Percentiles rank a stretch among this genome's conserved stretches.
Evolutionary conservation across 108 stramenopile genomes (phyloP).

Genomic region (Skeletonema tropicum): DNA sequence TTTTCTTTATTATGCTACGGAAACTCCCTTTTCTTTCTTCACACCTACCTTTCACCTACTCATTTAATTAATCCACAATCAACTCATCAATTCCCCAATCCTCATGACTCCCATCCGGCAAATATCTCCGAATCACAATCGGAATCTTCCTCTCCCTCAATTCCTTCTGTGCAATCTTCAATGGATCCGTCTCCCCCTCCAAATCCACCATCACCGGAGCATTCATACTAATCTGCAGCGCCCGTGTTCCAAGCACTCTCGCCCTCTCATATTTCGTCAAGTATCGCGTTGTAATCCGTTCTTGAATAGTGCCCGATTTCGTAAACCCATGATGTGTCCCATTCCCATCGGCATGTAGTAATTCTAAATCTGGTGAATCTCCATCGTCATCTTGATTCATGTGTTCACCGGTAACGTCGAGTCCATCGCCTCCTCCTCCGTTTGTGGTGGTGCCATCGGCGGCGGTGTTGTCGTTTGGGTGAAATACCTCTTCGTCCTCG

Average conservation of each 20-base stretch:
- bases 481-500: conserved; percentile 57
- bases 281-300: conserved; percentile 92
- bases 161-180: conserved; percentile 98
- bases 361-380: conserved; percentile 53
- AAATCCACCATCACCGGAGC: conserved; percentile 99
- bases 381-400: conserved; percentile 39
- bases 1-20: not conserved
- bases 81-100: conserved; percentile 98
- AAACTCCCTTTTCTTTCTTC: not conserved
- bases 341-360: conserved; percentile 51
- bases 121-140: conserved; percentile 96
- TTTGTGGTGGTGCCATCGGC: conserved; percentile 27
- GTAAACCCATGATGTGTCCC: conserved; percentile 44
- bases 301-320: conserved; percentile 46
- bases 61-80: conserved; percentile 78
- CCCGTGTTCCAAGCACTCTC: conserved; percentile 97
- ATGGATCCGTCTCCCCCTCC: conserved; percentile 97
- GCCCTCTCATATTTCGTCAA: conserved; percentile 99
- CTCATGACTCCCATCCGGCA: conserved; percentile 98
- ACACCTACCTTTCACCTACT: too few species aligned
- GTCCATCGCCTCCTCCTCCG: conserved; percentile 47
- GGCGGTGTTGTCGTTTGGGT: conserved; percentile 35
- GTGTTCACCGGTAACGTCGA: conserved; percentile 81
- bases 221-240: conserved; percentile 98
- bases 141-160: conserved; percentile 98